These are phyloP conservation scores for Colletotrichum orchidophilum DNA, from an alignment of 2,329 filamentous ascomycete species.

Conservation along the genomic window DNA sequence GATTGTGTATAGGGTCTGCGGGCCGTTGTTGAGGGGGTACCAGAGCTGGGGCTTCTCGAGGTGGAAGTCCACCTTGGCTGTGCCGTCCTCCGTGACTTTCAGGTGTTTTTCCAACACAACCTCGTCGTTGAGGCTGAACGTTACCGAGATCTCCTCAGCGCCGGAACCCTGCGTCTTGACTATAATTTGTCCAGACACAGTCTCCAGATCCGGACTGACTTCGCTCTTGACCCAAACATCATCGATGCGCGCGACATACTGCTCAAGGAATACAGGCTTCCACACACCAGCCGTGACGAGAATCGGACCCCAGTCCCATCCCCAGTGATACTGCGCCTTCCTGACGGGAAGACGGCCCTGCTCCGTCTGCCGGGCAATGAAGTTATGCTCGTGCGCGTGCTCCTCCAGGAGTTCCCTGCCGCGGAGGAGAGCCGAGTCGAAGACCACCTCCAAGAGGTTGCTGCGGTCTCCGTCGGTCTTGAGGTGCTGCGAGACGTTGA, in stretches of 20 bases:
- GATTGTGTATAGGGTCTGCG: conserved; percentile 28
- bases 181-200: conserved; percentile 47
- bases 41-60: conserved; percentile 29
- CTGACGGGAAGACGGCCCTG: conserved; percentile 48
- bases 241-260: conserved; percentile 65
- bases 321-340: conserved; percentile 78
- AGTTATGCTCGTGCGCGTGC: conserved; percentile 63
- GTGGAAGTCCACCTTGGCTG: background rate
- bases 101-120: conserved; percentile 32
- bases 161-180: conserved; percentile 48
- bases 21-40: conserved; percentile 34
- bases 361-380: conserved; percentile 60
- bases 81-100: background rate
- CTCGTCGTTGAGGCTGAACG: conserved; percentile 37
- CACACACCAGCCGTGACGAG: conserved; percentile 72
- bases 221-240: conserved; percentile 61
- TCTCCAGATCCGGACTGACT: conserved; percentile 47
- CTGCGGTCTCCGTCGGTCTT: conserved; percentile 40
- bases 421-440: conserved; percentile 63
- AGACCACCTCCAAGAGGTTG: conserved; percentile 65
- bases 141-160: conserved; percentile 38
- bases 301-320: conserved; percentile 77
- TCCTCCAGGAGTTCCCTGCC: conserved; percentile 61
- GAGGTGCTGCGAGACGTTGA: conserved; percentile 58
- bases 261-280: conserved; percentile 73